Conservation (phyloP, 2,329 filamentous ascomycete species). For the Botrytis sinoallii region DNA sequence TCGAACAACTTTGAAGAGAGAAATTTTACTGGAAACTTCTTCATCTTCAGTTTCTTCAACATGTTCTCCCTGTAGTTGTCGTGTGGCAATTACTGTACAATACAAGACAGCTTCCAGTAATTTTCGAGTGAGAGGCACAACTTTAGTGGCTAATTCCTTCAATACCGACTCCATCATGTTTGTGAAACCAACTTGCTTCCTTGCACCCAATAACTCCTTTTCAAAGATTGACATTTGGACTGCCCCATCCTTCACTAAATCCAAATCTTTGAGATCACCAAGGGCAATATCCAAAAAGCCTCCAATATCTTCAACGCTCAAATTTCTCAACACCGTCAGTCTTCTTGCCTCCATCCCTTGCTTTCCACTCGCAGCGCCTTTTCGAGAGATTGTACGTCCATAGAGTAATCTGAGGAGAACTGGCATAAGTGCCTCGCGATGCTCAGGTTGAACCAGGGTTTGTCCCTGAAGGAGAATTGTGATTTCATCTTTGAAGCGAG, state of each 20-base stretch:
- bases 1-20: conserved; percentile 63
- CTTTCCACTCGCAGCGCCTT: conserved; percentile 71
- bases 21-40: conserved; percentile 42
- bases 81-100: conserved; percentile 70
- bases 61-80: conserved; percentile 47
- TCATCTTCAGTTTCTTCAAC: conserved; percentile 39
- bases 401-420: conserved; percentile 85
- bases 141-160: conserved; percentile 73
- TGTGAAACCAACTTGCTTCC: conserved; percentile 86
- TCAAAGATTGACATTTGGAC: conserved; percentile 47
- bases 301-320: conserved; percentile 71
- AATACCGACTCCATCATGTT: conserved; percentile 90
- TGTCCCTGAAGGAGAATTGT: conserved; percentile 79
- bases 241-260: conserved; percentile 47
- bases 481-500: conserved; percentile 90
- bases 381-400: conserved; percentile 80
- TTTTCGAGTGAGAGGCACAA: conserved; percentile 63
- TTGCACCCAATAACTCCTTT: conserved; percentile 58
- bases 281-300: conserved; percentile 80
- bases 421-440: conserved; percentile 74
- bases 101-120: conserved; percentile 78
- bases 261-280: conserved; percentile 62
- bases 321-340: conserved; percentile 74
- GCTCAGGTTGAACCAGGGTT: conserved; percentile 67
- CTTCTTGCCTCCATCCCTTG: conserved; percentile 79